These are phyloP conservation scores for Mycena albidolilacea DNA, from an alignment of 768 basidiomycete genomes.

Conservation along the genomic window DNA sequence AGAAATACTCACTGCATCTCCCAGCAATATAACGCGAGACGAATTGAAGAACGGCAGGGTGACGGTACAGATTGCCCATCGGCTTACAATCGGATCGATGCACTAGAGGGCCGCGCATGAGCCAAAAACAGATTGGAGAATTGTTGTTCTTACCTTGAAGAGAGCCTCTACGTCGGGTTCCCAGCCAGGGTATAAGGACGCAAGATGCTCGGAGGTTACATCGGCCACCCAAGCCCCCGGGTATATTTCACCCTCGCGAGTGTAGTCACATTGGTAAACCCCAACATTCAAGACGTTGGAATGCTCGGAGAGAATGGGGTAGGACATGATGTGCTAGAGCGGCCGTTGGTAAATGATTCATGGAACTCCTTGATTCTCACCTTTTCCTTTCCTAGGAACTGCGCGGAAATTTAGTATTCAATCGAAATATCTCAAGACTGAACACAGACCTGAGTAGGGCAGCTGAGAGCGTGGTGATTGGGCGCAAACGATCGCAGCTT, in stretches of 20 bases:
- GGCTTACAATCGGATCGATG: background rate
- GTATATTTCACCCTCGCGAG: background rate
- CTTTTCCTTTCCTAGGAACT: background rate
- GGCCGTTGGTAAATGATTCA: background rate
- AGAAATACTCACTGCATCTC: background rate
- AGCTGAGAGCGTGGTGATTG: background rate
- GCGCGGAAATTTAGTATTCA: background rate
- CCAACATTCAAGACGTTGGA: constrained; percentile 1
- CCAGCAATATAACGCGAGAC: background rate
- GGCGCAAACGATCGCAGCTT: background rate
- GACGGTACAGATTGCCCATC: background rate
- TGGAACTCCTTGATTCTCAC: background rate
- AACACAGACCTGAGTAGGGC: constrained; percentile 4
- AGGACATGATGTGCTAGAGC: constrained; percentile 1
- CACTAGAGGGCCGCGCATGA: background rate
- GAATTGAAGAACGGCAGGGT: constrained; percentile 1
- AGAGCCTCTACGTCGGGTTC: constrained; percentile 9
- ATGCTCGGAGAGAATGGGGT: background rate
- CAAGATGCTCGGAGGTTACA: constrained; percentile 3
- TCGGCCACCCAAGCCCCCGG: background rate
- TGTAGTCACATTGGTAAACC: background rate
- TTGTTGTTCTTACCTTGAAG: background rate
- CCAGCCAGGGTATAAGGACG: background rate
- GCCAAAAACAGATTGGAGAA: background rate
- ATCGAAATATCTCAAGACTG: background rate